phyloP scores from a whole-genome alignment of 176 grass and related monocot genomes.

The Carex cristatella region DNA sequence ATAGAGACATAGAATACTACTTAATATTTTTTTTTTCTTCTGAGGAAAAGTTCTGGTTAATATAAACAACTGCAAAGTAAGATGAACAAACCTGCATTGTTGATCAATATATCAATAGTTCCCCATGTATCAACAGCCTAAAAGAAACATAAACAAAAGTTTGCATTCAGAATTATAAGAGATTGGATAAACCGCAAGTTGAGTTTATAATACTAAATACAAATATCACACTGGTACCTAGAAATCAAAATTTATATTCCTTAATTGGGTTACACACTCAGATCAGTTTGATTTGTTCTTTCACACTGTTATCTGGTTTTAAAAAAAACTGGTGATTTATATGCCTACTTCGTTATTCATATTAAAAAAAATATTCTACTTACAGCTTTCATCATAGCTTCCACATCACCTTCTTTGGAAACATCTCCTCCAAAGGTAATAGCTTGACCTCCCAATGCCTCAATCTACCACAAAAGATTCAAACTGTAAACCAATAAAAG shows the following conservation, averaged over 20 bases:
- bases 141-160: slow-evolving; percentile 11
- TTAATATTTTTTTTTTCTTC: not conserved
- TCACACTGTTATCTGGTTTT: not conserved
- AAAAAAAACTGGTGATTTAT: slow-evolving; percentile 1
- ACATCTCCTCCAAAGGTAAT: slow-evolving; percentile 93
- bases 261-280: not conserved
- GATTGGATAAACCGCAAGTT: not conserved
- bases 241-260: not conserved
- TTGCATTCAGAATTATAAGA: not conserved
- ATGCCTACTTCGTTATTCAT: slow-evolving; percentile 6
- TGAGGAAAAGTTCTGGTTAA: slow-evolving; percentile 4
- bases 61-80: slow-evolving; percentile 3
- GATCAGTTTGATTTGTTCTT: not conserved
- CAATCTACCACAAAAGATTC: slow-evolving; percentile 46
- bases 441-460: slow-evolving; percentile 73
- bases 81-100: slow-evolving; percentile 74
- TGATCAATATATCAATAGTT: slow-evolving; percentile 89
- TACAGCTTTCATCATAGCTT: slow-evolving; percentile 94
- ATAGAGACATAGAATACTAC: slow-evolving; percentile 11
- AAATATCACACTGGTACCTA: not conserved
- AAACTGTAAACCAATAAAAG: not conserved
- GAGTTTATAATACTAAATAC: not conserved
- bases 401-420: slow-evolving; percentile 94
- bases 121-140: slow-evolving; percentile 87
- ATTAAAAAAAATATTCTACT: slow-evolving; percentile 30